Conservation (phyloP, 768 basidiomycete species). For the Brasilioporus rufonigricans region DNA sequence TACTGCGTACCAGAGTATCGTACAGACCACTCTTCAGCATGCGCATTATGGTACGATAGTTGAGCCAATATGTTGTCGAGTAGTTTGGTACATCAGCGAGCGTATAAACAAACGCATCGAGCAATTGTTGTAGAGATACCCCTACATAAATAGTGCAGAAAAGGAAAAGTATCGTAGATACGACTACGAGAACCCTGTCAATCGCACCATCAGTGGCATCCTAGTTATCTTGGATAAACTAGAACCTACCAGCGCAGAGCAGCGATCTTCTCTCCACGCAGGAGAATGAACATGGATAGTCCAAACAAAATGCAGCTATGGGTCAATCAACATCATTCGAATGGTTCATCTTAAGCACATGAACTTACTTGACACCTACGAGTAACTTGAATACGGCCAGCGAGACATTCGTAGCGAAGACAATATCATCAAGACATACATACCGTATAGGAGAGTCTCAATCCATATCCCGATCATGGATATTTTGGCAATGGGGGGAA, state of each 20-base stretch:
- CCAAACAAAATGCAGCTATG: background rate
- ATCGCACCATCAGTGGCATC: background rate
- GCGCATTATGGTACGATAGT: background rate
- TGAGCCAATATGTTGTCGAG: conserved; percentile 2
- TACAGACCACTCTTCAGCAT: background rate
- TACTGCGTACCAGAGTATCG: background rate
- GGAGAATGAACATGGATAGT: background rate
- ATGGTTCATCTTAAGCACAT: background rate
- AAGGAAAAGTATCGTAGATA: background rate
- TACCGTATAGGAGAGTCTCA: background rate
- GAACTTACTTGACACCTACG: background rate
- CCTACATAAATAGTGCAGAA: background rate
- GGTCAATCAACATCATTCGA: background rate
- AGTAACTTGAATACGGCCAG: background rate
- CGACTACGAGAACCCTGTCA: background rate
- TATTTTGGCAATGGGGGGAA: background rate
- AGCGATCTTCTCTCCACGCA: background rate
- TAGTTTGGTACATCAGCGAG: background rate
- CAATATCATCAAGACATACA: background rate
- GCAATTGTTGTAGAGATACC: background rate
- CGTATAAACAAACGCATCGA: background rate
- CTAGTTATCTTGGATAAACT: background rate
- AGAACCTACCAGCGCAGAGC: background rate
- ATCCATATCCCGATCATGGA: background rate
- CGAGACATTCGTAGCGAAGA: background rate